phyloP scores from a whole-genome alignment of 805 yeast genomes.

The Saccharomycopsis sp. region DNA sequence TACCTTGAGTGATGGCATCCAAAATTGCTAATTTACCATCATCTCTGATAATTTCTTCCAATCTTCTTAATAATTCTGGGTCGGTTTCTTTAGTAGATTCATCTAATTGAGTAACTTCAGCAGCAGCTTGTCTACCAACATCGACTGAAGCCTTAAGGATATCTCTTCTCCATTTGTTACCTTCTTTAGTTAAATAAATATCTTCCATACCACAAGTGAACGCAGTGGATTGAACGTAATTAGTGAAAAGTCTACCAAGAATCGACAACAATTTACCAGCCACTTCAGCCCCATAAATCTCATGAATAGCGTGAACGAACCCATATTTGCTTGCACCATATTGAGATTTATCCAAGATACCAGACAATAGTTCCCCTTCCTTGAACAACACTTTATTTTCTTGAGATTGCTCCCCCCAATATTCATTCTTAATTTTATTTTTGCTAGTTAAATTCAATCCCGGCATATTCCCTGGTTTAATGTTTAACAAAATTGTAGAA shows the following conservation, averaged over 20 bases:
- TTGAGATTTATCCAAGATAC: conserved; percentile 95
- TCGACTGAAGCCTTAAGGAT: conserved; percentile 71
- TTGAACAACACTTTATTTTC: conserved; percentile 84
- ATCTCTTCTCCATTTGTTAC: conserved; percentile 82
- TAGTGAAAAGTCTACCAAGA: conserved; percentile 92
- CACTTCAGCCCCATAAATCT: conserved; percentile 83
- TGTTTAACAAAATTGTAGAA: conserved; percentile 82
- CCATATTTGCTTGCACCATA: conserved; percentile 98
- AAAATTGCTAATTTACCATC: conserved; percentile 85
- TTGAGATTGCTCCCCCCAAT: conserved; percentile 81
- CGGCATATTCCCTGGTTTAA: conserved; percentile 81
- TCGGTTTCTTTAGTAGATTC: conserved; percentile 43
- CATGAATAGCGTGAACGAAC: conserved; percentile 92
- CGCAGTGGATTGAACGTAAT: conserved; percentile 85
- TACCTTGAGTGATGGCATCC: conserved; percentile 92
- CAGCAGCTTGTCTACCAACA: conserved; percentile 86
- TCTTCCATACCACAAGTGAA: conserved; percentile 99
- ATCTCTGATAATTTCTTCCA: conserved; percentile 93
- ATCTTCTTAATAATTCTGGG: conserved; percentile 73
- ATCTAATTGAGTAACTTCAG: conserved; percentile 85
- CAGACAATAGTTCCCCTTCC: conserved; percentile 83
- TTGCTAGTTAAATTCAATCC: conserved; percentile 80
- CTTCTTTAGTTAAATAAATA: conserved; percentile 82
- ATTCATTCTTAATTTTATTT: conserved; percentile 88
- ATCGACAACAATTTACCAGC: conserved; percentile 89